Base-by-base conservation (phyloP, 2,329 filamentous ascomycete species). In the Juglanconis juglandina region DNA sequence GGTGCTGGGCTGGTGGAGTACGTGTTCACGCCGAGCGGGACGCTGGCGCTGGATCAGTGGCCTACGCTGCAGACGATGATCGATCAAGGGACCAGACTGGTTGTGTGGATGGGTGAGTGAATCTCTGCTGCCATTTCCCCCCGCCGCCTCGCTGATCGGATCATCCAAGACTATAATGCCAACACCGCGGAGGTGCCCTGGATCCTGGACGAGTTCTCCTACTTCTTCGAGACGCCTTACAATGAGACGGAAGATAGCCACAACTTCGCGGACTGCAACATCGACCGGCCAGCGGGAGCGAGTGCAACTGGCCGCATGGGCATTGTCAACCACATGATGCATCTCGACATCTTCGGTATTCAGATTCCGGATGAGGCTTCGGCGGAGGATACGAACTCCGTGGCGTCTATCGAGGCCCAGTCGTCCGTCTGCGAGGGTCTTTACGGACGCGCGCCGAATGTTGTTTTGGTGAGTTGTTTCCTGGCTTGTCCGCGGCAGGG, bases 21-120 rank as follows among this genome's bases (percentile, higher is more conserved):
- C 65, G 83, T 81, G 9, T 91, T 84, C 64, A 75, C 75, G 1
- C 82, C 86, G 0, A 72, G 76, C 8, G 66, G 60, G 5, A 68
- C 69, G 34, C 65, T 81, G 47, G 67, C 69, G n/a, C 67, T 79
- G 39, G 68, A 81, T 54, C 81, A 81, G 66, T 79, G 91, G 90
- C 90, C 90, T 72, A 92, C 89, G 0, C 77, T 93, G 13, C 80
- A 86, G 66, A 71, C 81, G 17, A 73, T 94, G 61, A 89, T 93
- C 65, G 75, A 81, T 32, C 76, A 78, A 42, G 80, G 81, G 51
- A 89, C 81, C 8, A 81, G 89, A 14, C 77, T 94, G 1, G 74
- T 93, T 51, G 84, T 88, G 32, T 93, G 92, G 64, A 85, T 93
- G 71, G 87, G 88, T 75, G 76, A 53, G 73, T 69, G 3, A 6